Evolutionary conservation across 2,329 filamentous ascomycete species (phyloP), one percentile per base, ranked within the genome.

Genomic region (Rutstroemia sp.): DNA sequence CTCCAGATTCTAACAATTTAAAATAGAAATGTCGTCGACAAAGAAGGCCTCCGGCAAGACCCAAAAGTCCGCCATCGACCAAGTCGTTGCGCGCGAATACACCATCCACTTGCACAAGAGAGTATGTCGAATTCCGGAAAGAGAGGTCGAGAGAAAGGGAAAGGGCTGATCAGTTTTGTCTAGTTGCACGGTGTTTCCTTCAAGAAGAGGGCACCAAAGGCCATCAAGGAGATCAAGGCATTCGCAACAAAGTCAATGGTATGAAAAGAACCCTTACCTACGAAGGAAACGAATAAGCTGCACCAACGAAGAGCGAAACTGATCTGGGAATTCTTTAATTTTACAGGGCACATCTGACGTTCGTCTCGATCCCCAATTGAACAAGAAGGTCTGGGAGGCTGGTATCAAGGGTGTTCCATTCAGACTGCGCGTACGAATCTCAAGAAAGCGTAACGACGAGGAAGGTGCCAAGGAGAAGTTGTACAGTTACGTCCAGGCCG

Each of bases 371-470:
- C 94, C 94, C 73, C 88, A 94, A 81, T 81, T 99, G 73, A 99
- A 99, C 88, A 99, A 99, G 89, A 97, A 99, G 86, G 92, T 99
- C 76, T 99, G 94, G 94, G 94, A 99, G 81, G 82, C 87, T 73
- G 94, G 94, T 77, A 86, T 99, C 83, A 99, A 97, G 89, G 95
- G 94, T 73, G 92, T 96, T 68, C 90, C 92, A 69, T 97, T 87
- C 88, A 88, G 95, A 78, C 83, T 99, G 71, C 92, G 94, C 73
- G 86, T 99, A 74, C 91, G 95, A 80, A 96, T 99, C 80, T 96
- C 91, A 74, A 90, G 94, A 79, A 95, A 95, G 87, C 90, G 94
- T 86, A 99, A 99, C 81, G 94, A 99, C 78, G 94, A 97, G 84
- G 94, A 99, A 81, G 90, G 89, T 72, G 94, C 95, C 76, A 96